Conservation (phyloP, 441 rosid species). For the Geranium incanum region DNA sequence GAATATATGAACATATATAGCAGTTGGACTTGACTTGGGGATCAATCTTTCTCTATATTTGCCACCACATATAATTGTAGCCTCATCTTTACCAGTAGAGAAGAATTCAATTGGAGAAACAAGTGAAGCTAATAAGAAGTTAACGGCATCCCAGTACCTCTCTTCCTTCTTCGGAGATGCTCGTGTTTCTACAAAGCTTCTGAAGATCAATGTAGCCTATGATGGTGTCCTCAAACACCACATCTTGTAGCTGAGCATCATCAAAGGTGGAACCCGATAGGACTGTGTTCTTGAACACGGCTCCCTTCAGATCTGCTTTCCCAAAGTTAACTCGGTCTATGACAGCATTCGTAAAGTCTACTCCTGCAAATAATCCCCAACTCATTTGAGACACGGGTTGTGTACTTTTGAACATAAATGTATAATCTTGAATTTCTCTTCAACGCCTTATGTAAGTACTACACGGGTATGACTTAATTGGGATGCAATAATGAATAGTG, state of each 20-base stretch:
- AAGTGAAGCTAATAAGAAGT: neutral
- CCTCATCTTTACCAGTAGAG: too few relatives aligned
- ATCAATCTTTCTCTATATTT: too few relatives aligned
- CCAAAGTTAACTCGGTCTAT: constrained; percentile 67
- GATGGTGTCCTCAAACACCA: constrained; percentile 69
- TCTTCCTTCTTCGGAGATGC: constrained; percentile 41
- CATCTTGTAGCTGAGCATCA: constrained; percentile 58
- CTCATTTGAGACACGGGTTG: too few relatives aligned
- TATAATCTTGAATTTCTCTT: too few relatives aligned
- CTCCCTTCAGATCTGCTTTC: constrained; percentile 72
- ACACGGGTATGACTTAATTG: too few relatives aligned
- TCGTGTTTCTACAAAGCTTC: constrained; percentile 45
- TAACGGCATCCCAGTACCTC: constrained; percentile 49
- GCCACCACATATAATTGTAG: too few relatives aligned
- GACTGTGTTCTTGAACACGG: constrained; percentile 60
- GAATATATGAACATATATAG: too few relatives aligned
- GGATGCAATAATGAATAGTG: too few relatives aligned
- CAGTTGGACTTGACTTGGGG: too few relatives aligned
- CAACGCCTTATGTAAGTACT: too few relatives aligned
- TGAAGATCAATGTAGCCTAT: constrained; percentile 65
- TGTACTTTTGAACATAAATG: too few relatives aligned
- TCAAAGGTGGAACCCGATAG: constrained; percentile 70
- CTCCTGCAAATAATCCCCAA: constrained; percentile 34
- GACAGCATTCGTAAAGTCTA: constrained; percentile 70
- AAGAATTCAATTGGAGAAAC: neutral